A percentile compares a stretch with the other conserved stretches of the same genome.
Conservation (phyloP, 768 basidiomycete genomes). For the Exidia glandulosa region DNA sequence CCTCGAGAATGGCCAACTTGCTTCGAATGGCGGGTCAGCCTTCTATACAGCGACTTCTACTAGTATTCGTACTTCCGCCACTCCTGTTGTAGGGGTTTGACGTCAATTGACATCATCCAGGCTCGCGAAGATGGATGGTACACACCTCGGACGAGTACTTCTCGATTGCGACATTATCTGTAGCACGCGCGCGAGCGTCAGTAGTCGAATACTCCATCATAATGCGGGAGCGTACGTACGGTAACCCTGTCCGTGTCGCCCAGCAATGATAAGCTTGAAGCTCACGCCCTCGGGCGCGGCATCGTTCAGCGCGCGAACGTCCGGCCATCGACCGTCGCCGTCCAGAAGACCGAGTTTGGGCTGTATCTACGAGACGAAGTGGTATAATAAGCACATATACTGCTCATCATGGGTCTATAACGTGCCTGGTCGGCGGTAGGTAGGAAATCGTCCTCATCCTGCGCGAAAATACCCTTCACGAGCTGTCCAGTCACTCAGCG, state of each 20-base stretch:
- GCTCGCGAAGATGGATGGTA: not conserved
- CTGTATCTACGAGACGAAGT: not conserved
- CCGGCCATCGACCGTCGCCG: not conserved
- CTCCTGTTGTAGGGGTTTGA: not conserved
- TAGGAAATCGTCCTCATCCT: not conserved
- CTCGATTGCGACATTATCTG: not conserved
- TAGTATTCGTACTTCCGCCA: not conserved
- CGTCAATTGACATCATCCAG: too few relatives aligned
- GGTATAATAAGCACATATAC: too few relatives aligned
- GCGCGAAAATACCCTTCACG: not conserved
- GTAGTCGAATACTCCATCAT: not conserved
- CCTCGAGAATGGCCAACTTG: slow-evolving; percentile 50
- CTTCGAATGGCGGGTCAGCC: slow-evolving; percentile 19
- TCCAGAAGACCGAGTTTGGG: not conserved
- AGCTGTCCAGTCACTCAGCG: too few relatives aligned
- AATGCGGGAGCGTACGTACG: slow-evolving; percentile 36
- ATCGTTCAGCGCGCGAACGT: not conserved
- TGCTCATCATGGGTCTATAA: too few relatives aligned
- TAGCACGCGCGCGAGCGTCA: not conserved
- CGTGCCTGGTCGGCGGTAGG: not conserved
- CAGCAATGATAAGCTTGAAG: slow-evolving; percentile 57
- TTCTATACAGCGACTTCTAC: not conserved
- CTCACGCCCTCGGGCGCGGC: slow-evolving; percentile 15
- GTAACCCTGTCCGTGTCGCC: slow-evolving; percentile 63
- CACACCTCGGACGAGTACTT: not conserved